phyloP scores from a whole-genome alignment of 2,329 filamentous ascomycete species.

The Fusarium humuli region DNA sequence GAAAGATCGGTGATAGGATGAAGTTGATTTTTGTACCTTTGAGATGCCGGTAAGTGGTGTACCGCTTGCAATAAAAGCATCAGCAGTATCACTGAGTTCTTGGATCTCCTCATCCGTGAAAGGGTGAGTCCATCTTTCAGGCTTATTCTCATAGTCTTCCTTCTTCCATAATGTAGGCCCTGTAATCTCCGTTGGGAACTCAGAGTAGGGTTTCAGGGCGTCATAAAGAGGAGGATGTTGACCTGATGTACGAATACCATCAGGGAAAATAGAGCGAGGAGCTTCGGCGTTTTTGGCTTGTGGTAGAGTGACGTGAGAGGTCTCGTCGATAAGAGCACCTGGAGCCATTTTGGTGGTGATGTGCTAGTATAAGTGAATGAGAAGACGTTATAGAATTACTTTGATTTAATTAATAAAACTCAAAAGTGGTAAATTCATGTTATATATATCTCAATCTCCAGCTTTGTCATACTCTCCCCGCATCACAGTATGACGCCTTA shows the following conservation, averaged over 20 bases:
- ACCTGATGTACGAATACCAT: slow-evolving; percentile 69
- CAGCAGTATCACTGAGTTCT: slow-evolving; percentile 74
- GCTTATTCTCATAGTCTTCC: slow-evolving; percentile 71
- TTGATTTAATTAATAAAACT: slow-evolving; percentile 8
- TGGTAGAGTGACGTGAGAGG: slow-evolving; percentile 26
- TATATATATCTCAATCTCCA: slow-evolving; percentile 14
- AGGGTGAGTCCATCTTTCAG: slow-evolving; percentile 78
- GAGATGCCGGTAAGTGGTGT: slow-evolving; percentile 77
- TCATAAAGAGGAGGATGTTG: slow-evolving; percentile 78
- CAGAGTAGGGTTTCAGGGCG: slow-evolving; percentile 71
- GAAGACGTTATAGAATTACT: background rate
- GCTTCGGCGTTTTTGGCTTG: slow-evolving; percentile 44
- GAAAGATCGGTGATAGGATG: background rate
- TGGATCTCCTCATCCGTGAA: slow-evolving; percentile 75
- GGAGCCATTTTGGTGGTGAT: slow-evolving; percentile 39
- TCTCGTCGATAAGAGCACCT: slow-evolving; percentile 42
- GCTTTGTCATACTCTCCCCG: slow-evolving; percentile 33
- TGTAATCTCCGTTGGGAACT: slow-evolving; percentile 77
- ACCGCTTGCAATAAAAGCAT: slow-evolving; percentile 73
- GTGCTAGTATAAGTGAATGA: background rate
- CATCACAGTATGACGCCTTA: slow-evolving; percentile 42
- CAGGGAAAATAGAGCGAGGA: slow-evolving; percentile 54
- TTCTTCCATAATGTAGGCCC: slow-evolving; percentile 80
- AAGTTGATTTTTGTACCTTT: slow-evolving; percentile 36
- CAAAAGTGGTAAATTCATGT: background rate